phyloP scores from a whole-genome alignment of 129 eudicot genomes.

The Flaveria sonorensis region DNA sequence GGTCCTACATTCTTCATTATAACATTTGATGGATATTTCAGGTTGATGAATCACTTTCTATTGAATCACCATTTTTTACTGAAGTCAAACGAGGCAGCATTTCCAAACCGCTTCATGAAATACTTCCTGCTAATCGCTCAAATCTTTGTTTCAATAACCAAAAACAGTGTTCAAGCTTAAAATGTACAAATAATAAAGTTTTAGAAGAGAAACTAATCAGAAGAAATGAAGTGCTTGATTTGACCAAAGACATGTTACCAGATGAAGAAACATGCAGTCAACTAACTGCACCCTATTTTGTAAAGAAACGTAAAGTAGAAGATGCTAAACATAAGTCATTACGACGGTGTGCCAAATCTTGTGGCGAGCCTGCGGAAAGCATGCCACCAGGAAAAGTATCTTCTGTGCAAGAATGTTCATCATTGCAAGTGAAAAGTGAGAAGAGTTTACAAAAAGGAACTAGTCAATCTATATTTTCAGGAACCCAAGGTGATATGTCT shows the following conservation, averaged over 20 bases:
- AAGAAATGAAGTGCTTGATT: constrained; percentile 36
- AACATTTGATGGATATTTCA: constrained; percentile 31
- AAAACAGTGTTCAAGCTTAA: constrained; percentile 38
- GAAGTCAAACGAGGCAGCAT: constrained; percentile 40
- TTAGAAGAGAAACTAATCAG: constrained; percentile 28
- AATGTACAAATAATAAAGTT: constrained; percentile 32
- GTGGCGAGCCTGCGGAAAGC: constrained; percentile 19
- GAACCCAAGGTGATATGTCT: constrained; percentile 33
- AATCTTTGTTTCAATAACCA: constrained; percentile 37
- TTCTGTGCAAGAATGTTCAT: constrained; percentile 37
- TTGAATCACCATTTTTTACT: constrained; percentile 39
- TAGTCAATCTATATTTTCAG: constrained; percentile 27
- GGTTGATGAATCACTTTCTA: constrained; percentile 41
- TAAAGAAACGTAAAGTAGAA: constrained; percentile 56
- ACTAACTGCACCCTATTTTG: constrained; percentile 43
- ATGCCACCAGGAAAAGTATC: constrained; percentile 23
- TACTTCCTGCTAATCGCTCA: constrained; percentile 88
- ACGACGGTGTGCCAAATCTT: constrained; percentile 37
- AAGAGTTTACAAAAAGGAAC: constrained; percentile 28
- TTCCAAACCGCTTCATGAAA: constrained; percentile 43
- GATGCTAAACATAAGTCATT: constrained; percentile 35
- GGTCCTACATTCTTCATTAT: constrained; percentile 18
- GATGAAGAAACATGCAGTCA: constrained; percentile 40
- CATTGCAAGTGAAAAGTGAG: constrained; percentile 28
- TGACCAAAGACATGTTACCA: constrained; percentile 28